Base-by-base conservation (phyloP, 768 basidiomycete genomes). In the Rhodotorula graminis region DNA sequence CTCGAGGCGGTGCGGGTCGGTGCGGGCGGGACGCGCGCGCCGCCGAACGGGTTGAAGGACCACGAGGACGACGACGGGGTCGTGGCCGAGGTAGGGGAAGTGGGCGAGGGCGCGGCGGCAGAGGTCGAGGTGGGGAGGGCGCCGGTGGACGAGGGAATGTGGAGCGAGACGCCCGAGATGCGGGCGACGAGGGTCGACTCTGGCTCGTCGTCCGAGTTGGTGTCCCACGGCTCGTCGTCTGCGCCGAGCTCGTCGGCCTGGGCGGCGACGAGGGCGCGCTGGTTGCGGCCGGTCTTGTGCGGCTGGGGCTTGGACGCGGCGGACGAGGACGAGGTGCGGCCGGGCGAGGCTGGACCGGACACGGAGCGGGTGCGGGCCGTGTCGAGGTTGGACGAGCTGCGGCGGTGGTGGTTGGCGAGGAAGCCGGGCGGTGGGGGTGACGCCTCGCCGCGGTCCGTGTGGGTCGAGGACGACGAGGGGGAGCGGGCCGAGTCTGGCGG, bases 161-260 rank as follows among this genome's bases (percentile, higher is more conserved):
- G 2, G 29, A 63, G 33, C 44, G 47, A 29, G n/a, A n/a, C 15
- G 25, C 31, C 4, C 18, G 27, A 21, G 21, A 64, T 29, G 8
- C 31, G n/a, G 10, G 12, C 56, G 1, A 49, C 55, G 16, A 67
- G 50, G 29, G 14, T 46, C 44, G 44, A 46, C 2, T 47, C 46
- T 14, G 5, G 15, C n/a, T 75, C 74, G 58, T 75, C 74, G 44
- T 75, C 74, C 10, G 42, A 49, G 7, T 49, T 67, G 7, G 69
- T 70, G 50, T 61, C 57, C 74, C 74, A 75, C 6, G 61, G 33
- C 40, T 72, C 74, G 65, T 71, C 70, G 40, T 75, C 73, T 4
- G 56, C 62, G 15, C 44, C 70, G 23, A 33, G 33, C 4, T 42
- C 55, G 52, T 49, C 59, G 0, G 31, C 33, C 12, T 53, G 37